phyloP scores from a whole-genome alignment of 768 basidiomycete genomes.

The Mycena vulgaris region DNA sequence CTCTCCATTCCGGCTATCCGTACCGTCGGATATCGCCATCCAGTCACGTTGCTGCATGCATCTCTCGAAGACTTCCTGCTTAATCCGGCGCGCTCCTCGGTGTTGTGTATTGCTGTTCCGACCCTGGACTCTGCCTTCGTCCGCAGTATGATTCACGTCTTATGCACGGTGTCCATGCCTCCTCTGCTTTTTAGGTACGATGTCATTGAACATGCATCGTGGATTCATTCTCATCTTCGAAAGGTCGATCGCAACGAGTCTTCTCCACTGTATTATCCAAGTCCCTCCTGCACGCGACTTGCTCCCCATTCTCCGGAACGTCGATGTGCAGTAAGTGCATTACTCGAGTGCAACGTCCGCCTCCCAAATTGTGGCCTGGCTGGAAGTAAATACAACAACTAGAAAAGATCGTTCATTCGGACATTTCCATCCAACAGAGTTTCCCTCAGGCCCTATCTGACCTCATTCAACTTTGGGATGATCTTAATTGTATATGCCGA shows the following conservation, averaged over 20 bases:
- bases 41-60: not conserved
- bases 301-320: conserved; percentile 3
- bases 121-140: not conserved
- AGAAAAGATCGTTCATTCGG: not conserved
- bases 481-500: not conserved
- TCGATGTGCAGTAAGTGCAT: not conserved
- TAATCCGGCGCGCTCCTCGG: conserved; percentile 1
- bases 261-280: not conserved
- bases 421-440: not conserved
- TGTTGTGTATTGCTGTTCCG: not conserved
- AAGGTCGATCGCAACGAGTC: not conserved
- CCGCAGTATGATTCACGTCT: not conserved
- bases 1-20: not conserved
- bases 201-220: not conserved
- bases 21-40: not conserved
- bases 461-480: conserved; percentile 2
- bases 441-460: not conserved
- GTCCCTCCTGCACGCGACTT: not conserved
- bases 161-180: not conserved
- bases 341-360: not conserved
- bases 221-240: not conserved
- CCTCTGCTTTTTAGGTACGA: not conserved
- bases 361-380: not conserved
- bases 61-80: conserved; percentile 12
- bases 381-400: not conserved